Evolutionary conservation across 257 asterid species (phyloP).

Genomic region (Solanum dulcamara): DNA sequence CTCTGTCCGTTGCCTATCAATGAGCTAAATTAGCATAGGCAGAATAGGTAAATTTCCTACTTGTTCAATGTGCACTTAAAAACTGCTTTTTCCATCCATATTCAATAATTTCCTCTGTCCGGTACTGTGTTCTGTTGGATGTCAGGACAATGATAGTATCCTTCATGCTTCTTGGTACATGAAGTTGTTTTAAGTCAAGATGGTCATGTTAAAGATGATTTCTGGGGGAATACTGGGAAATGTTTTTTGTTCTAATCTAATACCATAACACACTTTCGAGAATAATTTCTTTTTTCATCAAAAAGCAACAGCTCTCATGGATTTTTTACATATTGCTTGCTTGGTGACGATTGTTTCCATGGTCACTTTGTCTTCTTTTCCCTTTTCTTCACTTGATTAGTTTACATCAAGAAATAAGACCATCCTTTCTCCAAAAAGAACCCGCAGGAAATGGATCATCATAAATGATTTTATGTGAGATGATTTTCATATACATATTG

Average conservation of each 20-base stretch:
- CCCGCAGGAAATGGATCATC: background rate
- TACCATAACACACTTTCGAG: background rate
- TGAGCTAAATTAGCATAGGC: background rate
- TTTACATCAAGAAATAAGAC: background rate
- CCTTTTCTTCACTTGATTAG: background rate
- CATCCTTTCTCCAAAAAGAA: background rate
- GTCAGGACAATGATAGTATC: background rate
- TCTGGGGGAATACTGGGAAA: background rate
- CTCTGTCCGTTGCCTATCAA: background rate
- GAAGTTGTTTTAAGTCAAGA: background rate
- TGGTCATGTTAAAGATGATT: background rate
- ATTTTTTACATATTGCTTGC: background rate
- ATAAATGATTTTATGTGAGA: background rate
- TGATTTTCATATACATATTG: background rate
- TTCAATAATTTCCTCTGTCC: background rate
- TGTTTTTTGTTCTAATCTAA: background rate
- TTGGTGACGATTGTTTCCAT: background rate
- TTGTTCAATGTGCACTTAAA: background rate
- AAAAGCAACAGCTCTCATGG: background rate
- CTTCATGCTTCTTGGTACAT: background rate
- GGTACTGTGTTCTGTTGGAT: background rate
- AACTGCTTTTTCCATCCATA: background rate
- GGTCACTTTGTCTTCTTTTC: background rate
- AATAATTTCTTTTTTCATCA: background rate
- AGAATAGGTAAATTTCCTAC: background rate